Evolutionary conservation across 2,329 filamentous ascomycete species (phyloP), one percentile per base, ranked within the genome.

Genomic region (Colletotrichum liaoningense): DNA sequence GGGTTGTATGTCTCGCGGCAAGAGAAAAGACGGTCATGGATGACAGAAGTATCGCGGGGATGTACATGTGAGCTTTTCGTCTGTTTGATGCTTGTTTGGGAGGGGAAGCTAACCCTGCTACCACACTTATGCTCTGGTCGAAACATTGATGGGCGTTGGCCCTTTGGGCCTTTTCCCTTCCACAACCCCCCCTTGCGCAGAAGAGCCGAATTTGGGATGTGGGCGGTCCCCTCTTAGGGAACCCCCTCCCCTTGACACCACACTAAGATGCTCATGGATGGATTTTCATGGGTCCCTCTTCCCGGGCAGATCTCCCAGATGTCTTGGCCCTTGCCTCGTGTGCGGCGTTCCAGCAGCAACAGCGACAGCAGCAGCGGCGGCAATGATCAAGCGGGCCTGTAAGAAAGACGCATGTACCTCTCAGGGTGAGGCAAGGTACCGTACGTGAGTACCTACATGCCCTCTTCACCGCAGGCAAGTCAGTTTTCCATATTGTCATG

Each of bases 11-110:
- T 52, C 28, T 24, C 42, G 28, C 42, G 33, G 54, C 30, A 49
- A 28, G 62, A 28, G 28, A 57, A 22, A 24, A 16, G 54, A 65
- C 24, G 26, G n/a, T 14, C 3, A 49, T 16, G 16, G 5, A 12
- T 12, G 9, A 60, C 19, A 52, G 42, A 52, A 22, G 71, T 57
- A 54, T 63, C 68, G 42, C 46, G 58, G 46, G 14, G 24, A 19
- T 33, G 68, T 63, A 71, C 55, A 35, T 57, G 42, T 56, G 56
- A 73, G 67, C 28, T 71, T 64, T 66, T 74, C 58, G 68, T 80
- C 77, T 81, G 84, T 85, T 84, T 86, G 84, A 86, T 84, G 81
- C 83, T 82, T 86, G 84, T 86, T 84, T 85, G 79, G 82, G 81
- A 79, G 68, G 76, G 65, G 42, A 52, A 38, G 60, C 67, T 57